These are phyloP conservation scores for Flaveria floridana DNA, from an alignment of 140 eudicot genomes.

Conservation along the genomic window DNA sequence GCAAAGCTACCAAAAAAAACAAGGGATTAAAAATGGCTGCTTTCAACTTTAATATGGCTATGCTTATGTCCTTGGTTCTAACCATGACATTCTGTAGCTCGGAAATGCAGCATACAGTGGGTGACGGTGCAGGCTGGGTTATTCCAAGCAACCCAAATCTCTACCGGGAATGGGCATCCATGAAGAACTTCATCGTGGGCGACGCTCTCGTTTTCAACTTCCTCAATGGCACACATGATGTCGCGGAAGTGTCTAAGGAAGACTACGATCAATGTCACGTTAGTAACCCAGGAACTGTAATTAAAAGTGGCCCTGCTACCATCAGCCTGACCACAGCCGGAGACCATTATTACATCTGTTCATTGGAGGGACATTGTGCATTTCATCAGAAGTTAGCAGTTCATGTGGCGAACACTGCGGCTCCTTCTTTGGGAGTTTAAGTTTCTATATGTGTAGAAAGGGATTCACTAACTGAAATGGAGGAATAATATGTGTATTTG, in stretches of 20 bases:
- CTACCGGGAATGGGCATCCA: constrained; percentile 12
- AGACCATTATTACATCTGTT: constrained; percentile 12
- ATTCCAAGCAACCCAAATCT: not conserved
- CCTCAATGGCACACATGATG: not conserved
- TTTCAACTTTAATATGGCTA: not conserved
- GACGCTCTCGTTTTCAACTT: not conserved
- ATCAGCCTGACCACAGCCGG: not conserved
- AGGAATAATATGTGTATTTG: not conserved
- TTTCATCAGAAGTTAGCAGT: not conserved
- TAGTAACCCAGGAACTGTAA: not conserved
- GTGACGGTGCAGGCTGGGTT: not conserved
- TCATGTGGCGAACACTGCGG: not conserved
- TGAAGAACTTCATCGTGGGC: not conserved
- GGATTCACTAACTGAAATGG: not conserved
- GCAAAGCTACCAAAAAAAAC: no score
- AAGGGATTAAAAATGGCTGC: not conserved
- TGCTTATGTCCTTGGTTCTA: not conserved
- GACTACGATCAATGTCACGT: not conserved
- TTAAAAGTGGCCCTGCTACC: constrained; percentile 2
- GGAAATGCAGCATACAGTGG: not conserved
- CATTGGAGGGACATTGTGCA: constrained; percentile 1
- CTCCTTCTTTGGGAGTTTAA: not conserved
- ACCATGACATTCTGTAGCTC: not conserved
- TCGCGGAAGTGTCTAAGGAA: constrained; percentile 4
- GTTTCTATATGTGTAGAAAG: not conserved